Base-by-base conservation (phyloP, 371 early-diverging fungal genomes). In the Mortierella sp. region DNA sequence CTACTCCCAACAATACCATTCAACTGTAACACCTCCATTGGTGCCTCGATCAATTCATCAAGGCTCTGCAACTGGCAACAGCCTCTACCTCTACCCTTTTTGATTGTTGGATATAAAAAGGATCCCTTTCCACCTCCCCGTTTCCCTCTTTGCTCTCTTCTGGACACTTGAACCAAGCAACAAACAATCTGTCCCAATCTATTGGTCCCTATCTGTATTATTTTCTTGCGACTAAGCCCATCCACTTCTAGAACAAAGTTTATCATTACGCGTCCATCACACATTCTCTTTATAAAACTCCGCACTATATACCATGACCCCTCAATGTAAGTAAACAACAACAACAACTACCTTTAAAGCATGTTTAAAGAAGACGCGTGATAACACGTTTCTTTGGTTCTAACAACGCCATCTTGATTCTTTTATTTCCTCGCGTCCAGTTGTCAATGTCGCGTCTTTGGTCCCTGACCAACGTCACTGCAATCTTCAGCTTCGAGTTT, bases 371-470 rank as follows among this genome's bases (percentile, higher is more conserved):
- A 13, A 51, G 26, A 51, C 51, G 51, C 26, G 51, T 22, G 28
- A 49, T 22, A 37, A 8, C 23, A 59, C 31, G 10, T 42, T 31
- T 34, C 29, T 26, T 26, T 31, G 2, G 32, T 47, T 22, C 26
- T 58, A 29, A 32, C 22, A 53, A 23, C 17, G 22, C 17, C 15
- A 5, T 55, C 31, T 23, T 55, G 4, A n/a, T 8, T 29, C 42
- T 37, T 6, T n/a, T 22, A 42, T 32, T 12, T 2, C 8, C 2
- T 37, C 35, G 51, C n/a, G 9, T 53, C 4, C 60, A 80, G 80
- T 74, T 56, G 65, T 74, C 35, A 74, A 70, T 2, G 80, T 80
- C 26, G 80, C 80, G 6, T 80, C 80, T n/a, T 45, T 80, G 65
- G 73, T 68, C 9, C 80, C 80, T 26, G 66, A 70, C 58, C 80